Percentiles rank a stretch among this genome's conserved stretches.
phyloP scores from a whole-genome alignment of 768 basidiomycete species.

The Mycena galopus region DNA sequence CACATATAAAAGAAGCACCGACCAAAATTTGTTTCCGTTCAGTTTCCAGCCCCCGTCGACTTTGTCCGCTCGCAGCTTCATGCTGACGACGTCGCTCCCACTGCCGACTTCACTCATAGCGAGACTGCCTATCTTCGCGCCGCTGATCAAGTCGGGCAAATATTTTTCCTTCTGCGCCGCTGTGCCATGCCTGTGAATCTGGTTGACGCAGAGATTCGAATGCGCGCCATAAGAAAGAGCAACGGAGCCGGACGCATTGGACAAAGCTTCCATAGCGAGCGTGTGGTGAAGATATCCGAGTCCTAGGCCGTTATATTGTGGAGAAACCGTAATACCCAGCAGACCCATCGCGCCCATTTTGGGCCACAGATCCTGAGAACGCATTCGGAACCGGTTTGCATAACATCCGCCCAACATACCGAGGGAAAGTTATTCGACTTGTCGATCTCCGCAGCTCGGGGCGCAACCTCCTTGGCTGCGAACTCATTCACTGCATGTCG shows the following conservation, averaged over 20 bases:
- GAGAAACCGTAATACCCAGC: constrained; percentile 86
- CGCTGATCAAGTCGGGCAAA: constrained; percentile 83
- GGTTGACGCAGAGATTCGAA: constrained; percentile 90
- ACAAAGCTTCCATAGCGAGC: constrained; percentile 95
- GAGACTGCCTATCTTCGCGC: constrained; percentile 87
- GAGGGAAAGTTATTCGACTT: constrained; percentile 84
- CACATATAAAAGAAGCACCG: constrained; percentile 39
- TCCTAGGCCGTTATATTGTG: constrained; percentile 85
- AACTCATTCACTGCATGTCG: constrained; percentile 84
- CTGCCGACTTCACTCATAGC: constrained; percentile 96
- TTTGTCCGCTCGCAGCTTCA: constrained; percentile 87
- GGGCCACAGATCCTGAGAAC: constrained; percentile 82
- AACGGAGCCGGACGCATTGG: constrained; percentile 90
- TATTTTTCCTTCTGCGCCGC: constrained; percentile 87
- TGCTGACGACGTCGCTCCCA: constrained; percentile 96
- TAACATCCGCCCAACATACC: constrained; percentile 55
- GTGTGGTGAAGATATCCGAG: constrained; percentile 91
- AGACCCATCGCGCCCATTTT: constrained; percentile 95
- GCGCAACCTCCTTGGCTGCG: constrained; percentile 86
- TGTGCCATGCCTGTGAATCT: constrained; percentile 89
- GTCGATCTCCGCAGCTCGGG: constrained; percentile 89
- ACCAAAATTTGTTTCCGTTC: constrained; percentile 97
- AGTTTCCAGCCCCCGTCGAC: constrained; percentile 81
- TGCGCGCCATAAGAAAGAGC: constrained; percentile 94
- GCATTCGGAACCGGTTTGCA: constrained; percentile 13